Base-by-base conservation (phyloP, 2,329 filamentous ascomycete species). In the Aspergillus spinulosporus region DNA sequence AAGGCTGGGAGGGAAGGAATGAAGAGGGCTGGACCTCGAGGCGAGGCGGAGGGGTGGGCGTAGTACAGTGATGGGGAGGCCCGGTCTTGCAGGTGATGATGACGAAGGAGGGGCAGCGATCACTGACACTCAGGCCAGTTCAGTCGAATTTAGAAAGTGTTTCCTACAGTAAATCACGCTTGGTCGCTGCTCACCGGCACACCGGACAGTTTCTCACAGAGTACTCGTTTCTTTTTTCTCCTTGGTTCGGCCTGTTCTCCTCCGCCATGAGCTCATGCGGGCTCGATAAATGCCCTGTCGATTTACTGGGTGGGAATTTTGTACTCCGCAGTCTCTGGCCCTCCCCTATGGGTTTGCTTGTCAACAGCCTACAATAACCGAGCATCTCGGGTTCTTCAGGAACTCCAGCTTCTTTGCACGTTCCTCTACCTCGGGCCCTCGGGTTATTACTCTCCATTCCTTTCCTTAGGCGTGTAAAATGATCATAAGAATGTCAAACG, bases 351-450 rank as follows among this genome's bases (percentile, higher is more conserved):
- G 12, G 36, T 15, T 49, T 28, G 26, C n/a, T n/a, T 34, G 26
- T 14, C 40, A 14, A 29, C 28, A 39, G 32, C 52, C 47, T 51
- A 32, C 46, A 42, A 59, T 59, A 57, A 54, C 58, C 58, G 58
- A 58, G 45, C 53, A 21, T 60, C 9, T 37, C 60, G 60, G 60
- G 55, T 58, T 44, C 54, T 59, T 61, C 61, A 61, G 56, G 58
- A 57, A 51, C 44, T 11, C 29, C 15, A 46, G 31, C 52, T 59
- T 3, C 31, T 14, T 31, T 28, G 15, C 28, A 29, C 42, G 12
- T 42, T 31, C 49, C 11, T 37, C 34, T 37, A 64, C 62, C 62
- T 63, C 60, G 62, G 62, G 58, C 57, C 40, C 52, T 64, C 62
- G 62, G 62, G 58, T 47, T 59, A 62, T 58, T 62, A 49, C 9